These are phyloP conservation scores for Pseudodiploospora longispora DNA, from an alignment of 2,329 filamentous ascomycete species.

Conservation along the genomic window DNA sequence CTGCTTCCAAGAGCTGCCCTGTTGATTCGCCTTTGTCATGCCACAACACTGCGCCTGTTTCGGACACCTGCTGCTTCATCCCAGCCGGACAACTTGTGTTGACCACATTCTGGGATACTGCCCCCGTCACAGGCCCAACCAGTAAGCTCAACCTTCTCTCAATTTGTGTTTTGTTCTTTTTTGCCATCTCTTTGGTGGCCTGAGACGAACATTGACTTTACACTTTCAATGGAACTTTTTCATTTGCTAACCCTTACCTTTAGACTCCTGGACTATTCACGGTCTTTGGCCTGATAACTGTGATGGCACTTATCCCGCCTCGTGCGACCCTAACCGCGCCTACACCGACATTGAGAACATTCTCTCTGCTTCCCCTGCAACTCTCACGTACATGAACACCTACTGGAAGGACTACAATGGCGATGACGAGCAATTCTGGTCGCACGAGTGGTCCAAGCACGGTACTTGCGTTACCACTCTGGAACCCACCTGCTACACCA, in stretches of 20 bases:
- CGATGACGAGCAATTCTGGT: constrained; percentile 58
- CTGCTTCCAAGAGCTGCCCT: constrained; percentile 15
- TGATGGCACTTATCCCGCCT: constrained; percentile 59
- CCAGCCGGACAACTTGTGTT: constrained; percentile 62
- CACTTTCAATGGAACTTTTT: background rate
- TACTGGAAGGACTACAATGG: constrained; percentile 67
- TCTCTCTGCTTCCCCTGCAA: constrained; percentile 42
- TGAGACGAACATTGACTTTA: background rate
- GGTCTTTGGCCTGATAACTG: constrained; percentile 61
- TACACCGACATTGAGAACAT: constrained; percentile 61
- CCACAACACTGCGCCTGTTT: constrained; percentile 49
- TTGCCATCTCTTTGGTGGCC: background rate
- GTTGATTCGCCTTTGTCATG: constrained; percentile 47
- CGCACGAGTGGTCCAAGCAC: constrained; percentile 70
- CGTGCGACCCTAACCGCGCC: constrained; percentile 52
- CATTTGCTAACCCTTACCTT: constrained; percentile 11
- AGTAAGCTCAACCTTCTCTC: constrained; percentile 9
- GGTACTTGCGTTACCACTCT: constrained; percentile 64
- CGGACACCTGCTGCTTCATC: constrained; percentile 64
- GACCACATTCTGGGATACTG: constrained; percentile 71
- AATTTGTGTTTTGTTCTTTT: background rate
- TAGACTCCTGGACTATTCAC: constrained; percentile 66
- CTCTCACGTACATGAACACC: constrained; percentile 57
- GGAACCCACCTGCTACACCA: constrained; percentile 55
- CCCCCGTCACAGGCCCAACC: constrained; percentile 54